Conservation (phyloP, 495 filamentous ascomycete genomes). For the Hypoxylon perforatum region DNA sequence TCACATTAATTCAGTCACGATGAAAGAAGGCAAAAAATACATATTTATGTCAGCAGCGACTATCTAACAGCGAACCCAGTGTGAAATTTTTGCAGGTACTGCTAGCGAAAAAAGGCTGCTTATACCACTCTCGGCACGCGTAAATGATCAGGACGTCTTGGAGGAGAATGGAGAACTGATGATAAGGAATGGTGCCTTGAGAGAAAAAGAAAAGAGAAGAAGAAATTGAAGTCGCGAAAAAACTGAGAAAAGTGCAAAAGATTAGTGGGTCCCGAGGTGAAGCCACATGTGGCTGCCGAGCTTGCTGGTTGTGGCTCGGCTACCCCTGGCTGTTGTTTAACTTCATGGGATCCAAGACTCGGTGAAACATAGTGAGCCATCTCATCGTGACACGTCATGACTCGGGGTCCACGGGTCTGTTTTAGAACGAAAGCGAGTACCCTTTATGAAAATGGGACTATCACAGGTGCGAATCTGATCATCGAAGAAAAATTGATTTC, state of each 20-base stretch:
- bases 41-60: slow-evolving; percentile 63
- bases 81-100: slow-evolving; percentile 51
- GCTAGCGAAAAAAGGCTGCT: slow-evolving; percentile 65
- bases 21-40: slow-evolving; percentile 1
- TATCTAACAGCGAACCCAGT: slow-evolving; percentile 66
- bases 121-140: slow-evolving; percentile 57
- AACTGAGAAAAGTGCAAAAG: background rate
- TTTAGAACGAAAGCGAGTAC: background rate
- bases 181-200: slow-evolving; percentile 66
- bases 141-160: slow-evolving; percentile 63
- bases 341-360: slow-evolving; percentile 13
- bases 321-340: background rate
- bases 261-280: background rate
- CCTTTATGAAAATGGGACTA: no score
- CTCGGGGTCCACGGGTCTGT: background rate
- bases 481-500: slow-evolving; percentile 3
- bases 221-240: slow-evolving; percentile 1
- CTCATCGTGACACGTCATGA: slow-evolving; percentile 11
- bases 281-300: no score
- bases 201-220: slow-evolving; percentile 11
- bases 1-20: background rate
- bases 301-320: slow-evolving; percentile 4
- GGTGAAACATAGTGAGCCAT: slow-evolving; percentile 14
- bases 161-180: slow-evolving; percentile 48
- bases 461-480: background rate